phyloP scores from a whole-genome alignment of 495 filamentous ascomycete genomes.

The Neurospora sp. region DNA sequence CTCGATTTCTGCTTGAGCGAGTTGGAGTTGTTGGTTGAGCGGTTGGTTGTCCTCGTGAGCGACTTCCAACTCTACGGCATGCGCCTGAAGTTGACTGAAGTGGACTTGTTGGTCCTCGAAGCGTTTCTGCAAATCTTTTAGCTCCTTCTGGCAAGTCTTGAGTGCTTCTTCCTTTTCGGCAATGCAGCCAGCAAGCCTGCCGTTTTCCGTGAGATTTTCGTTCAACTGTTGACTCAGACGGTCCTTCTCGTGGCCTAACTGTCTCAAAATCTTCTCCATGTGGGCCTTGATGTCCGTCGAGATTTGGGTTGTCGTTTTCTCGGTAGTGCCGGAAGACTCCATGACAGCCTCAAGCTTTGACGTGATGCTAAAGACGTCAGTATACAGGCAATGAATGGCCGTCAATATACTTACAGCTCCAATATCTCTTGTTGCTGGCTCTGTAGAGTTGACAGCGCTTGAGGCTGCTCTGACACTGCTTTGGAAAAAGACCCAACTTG shows the following conservation, averaged over 20 bases:
- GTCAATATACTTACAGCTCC: neutral
- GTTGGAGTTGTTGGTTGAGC: neutral
- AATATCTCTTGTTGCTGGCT: constrained; percentile 1
- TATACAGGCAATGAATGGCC: neutral
- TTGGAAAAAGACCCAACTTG: constrained; percentile 6
- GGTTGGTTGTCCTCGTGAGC: constrained; percentile 2
- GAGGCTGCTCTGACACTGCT: neutral
- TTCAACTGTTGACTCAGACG: constrained; percentile 9
- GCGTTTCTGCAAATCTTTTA: constrained; percentile 2
- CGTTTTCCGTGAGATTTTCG: constrained; percentile 14
- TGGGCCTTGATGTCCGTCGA: constrained; percentile 7
- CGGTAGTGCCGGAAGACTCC: neutral
- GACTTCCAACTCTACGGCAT: constrained; percentile 3
- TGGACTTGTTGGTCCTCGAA: constrained; percentile 1
- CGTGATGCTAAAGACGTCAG: constrained; percentile 7
- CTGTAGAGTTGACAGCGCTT: constrained; percentile 2
- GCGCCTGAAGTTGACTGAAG: constrained; percentile 12
- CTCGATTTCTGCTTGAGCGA: neutral
- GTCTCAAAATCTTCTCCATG: constrained; percentile 6
- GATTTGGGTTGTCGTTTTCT: constrained; percentile 3
- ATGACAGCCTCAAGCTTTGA: constrained; percentile 10
- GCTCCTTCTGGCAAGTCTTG: constrained; percentile 1
- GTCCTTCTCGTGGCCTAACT: constrained; percentile 10
- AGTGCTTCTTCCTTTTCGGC: constrained; percentile 10
- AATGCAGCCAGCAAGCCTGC: constrained; percentile 7